Conservation (phyloP, 345 rosid species). For the Erucastrum elatum region DNA sequence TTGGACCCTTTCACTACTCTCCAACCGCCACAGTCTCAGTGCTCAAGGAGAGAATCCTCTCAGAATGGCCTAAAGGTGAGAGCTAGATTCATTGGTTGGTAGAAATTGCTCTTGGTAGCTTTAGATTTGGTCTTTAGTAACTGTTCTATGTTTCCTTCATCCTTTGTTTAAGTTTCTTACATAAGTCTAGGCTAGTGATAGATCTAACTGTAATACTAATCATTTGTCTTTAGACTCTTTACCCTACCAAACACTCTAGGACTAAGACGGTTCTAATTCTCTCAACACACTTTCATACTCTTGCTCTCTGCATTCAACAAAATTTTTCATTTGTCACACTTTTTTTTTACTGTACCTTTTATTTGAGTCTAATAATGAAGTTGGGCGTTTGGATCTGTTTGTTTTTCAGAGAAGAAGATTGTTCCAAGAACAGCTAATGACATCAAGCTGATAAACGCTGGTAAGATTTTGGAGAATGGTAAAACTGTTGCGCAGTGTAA, state of each 20-base stretch:
- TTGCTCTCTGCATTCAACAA: background rate
- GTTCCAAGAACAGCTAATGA: constrained; percentile 75
- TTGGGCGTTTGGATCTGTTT: background rate
- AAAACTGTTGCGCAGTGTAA: constrained; percentile 87
- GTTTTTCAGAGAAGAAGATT: constrained; percentile 58
- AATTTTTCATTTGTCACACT: background rate
- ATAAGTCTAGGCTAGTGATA: background rate
- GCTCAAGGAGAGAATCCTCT: constrained; percentile 77
- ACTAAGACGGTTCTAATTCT: background rate
- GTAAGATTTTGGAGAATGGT: constrained; percentile 78
- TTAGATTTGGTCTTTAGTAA: background rate
- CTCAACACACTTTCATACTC: background rate
- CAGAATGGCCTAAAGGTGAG: constrained; percentile 94
- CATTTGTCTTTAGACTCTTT: constrained; percentile 1
- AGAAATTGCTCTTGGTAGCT: constrained; percentile 5
- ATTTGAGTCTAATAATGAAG: background rate
- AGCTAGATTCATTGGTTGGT: background rate
- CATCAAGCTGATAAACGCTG: constrained; percentile 85
- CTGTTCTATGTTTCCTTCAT: background rate
- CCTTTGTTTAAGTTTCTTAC: background rate
- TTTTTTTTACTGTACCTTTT: background rate
- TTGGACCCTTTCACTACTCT: constrained; percentile 84
- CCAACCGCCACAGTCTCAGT: constrained; percentile 72
- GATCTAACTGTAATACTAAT: background rate
- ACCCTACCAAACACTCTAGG: background rate